phyloP scores from a whole-genome alignment of 257 asterid species.

The Solanum arcanum region DNA sequence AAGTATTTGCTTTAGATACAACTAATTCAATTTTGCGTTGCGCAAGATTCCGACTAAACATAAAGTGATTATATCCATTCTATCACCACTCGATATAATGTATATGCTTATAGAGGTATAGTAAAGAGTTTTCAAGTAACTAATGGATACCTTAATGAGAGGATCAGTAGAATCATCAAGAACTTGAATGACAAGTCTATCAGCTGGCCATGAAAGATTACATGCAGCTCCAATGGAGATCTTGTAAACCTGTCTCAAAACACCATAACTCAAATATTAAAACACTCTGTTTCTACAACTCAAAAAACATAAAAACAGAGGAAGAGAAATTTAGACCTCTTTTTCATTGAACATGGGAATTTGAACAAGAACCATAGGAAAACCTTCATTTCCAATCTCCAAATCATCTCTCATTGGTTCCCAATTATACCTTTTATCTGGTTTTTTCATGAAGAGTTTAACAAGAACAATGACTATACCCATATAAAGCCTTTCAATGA shows the following conservation, averaged over 20 bases:
- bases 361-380: slow-evolving; percentile 77
- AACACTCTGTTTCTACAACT: not conserved
- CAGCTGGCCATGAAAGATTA: slow-evolving; percentile 88
- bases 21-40: not conserved
- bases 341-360: slow-evolving; percentile 89
- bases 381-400: slow-evolving; percentile 46
- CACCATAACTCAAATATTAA: not conserved
- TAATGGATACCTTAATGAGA: slow-evolving; percentile 40
- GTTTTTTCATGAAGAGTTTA: slow-evolving; percentile 75
- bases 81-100: not conserved
- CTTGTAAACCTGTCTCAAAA: slow-evolving; percentile 55
- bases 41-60: not conserved
- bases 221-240: slow-evolving; percentile 96
- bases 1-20: accelerated
- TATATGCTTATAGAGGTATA: not conserved
- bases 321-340: slow-evolving; percentile 35
- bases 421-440: slow-evolving; percentile 72
- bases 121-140: too few species aligned
- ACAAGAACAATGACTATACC: slow-evolving; percentile 76
- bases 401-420: slow-evolving; percentile 69
- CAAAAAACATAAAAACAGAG: not conserved
- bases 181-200: slow-evolving; percentile 85
- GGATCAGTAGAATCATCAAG: slow-evolving; percentile 84
- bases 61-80: not conserved
- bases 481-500: slow-evolving; percentile 88